Base-by-base conservation (phyloP, 2,329 filamentous ascomycete species). In the Ascochyta lentis region DNA sequence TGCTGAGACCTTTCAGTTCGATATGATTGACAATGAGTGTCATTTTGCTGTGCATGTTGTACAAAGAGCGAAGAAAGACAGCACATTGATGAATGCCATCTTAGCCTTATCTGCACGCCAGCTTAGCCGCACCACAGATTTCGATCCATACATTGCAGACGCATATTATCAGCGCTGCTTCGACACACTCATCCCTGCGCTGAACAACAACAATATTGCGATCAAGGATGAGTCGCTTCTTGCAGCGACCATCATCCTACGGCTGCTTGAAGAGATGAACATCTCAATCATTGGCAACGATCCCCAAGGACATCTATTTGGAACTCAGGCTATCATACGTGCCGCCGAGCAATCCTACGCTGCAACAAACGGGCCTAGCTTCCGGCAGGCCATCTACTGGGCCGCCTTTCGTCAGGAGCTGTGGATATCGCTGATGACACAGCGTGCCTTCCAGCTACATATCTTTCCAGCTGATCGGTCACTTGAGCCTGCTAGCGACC, bases 81-180 rank as follows among this genome's bases (percentile, higher is more conserved):
- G 69, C 44, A 76, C 75, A 5, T 46, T 79, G 15, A 76, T 78
- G 68, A 77, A 79, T 39, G 77, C 77, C 23, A 74, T 79, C 24
- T 63, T 79, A 45, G 77, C 77, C 19, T 57, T 79, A 27, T 78
- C 77, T 22, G 77, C 77, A 16, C 75, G 76, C 26, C 76, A 78
- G 52, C 63, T 79, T 13, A 78, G 76, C 54, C 72, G 74, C 6
- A 78, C 73, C 9, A 67, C 69, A 1, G 61, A 67, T 13, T 77
- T 77, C 45, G 75, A 78, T 50, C 68, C 77, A 6, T 76, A 73
- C 43, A 72, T 78, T 10, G 76, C 77, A 6, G 77, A 78, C 57
- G 73, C 74, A 4, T 78, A 79, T 51, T 77, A 78, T 41, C 73
- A 77, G 53, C 67, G 68, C 4, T 78, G 77, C 49, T 73, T 79